Evolutionary conservation across 2,329 filamentous ascomycete species (phyloP), one percentile per base, ranked within the genome.

Genomic region (Sphaerulina vaccinii): DNA sequence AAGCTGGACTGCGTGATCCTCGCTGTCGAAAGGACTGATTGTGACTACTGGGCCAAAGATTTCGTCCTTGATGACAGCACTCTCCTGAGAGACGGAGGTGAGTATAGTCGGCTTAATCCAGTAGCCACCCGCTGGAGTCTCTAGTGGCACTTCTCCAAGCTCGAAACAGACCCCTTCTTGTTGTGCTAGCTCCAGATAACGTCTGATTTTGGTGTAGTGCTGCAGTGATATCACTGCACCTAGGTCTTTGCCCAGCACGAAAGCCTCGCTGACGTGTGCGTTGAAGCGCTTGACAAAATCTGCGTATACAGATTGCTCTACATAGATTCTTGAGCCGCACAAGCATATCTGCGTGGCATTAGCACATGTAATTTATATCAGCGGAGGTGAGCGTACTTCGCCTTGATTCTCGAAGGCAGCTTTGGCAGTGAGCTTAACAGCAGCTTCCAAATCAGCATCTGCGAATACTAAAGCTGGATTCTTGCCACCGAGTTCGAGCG

Each of bases 401-500:
- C 51, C 51, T 36, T 54, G 51, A n/a, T 54, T 54, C 40, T 54
- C 51, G 15, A 54, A 50, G 32, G 51, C 51, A 11, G 51, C 51
- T 9, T 40, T 40, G 3, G 51, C 41, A 23, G 51, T 39, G 29
- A 45, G 49, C 41, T 53, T 49, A n/a, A 51, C 39, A 2, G 51
- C 54, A 6, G 68, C 65, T 33, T 71, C 67, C 3, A 78, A 57
- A 52, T 78, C 70, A 0, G 75, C 75, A 55, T 78, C 75, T 18
- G 69, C 65, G 5, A 74, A 65, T 0, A 79, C 71, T 7, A 79
- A 63, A 1, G 71, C 66, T 2, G 68, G 69, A 3, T 69, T 70
- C 59, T 79, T 79, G 19, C 76, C 77, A 10, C 76, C 77, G 2
- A 79, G 70, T 60, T 79, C 77, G 41, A 79, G 63, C 5, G 77